phyloP scores from a whole-genome alignment of 2,329 filamentous ascomycete genomes.

The Drechmeria coniospora region DNA sequence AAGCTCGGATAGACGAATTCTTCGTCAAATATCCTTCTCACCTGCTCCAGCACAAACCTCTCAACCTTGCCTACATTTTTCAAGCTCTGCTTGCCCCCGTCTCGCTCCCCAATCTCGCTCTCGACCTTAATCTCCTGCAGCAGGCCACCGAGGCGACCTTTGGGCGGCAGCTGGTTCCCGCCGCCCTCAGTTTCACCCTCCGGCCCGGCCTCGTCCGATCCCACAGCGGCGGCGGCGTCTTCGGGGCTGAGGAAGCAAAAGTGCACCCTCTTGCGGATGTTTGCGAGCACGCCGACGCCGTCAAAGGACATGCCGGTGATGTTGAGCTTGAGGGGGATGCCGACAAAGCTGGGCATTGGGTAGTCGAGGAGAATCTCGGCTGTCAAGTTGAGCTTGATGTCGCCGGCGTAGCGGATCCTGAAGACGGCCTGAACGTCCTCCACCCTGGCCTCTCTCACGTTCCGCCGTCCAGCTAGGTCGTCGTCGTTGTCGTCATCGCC shows the following conservation, averaged over 20 bases:
- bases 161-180: conserved; percentile 14
- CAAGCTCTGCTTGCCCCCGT: conserved; percentile 81
- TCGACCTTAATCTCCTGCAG: conserved; percentile 90
- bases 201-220: conserved; percentile 25
- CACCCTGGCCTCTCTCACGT: conserved; percentile 54
- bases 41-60: conserved; percentile 91
- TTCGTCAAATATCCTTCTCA: conserved; percentile 92
- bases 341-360: conserved; percentile 95
- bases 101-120: conserved; percentile 89
- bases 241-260: conserved; percentile 92
- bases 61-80: conserved; percentile 99
- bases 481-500: conserved; percentile 18
- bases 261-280: conserved; percentile 77
- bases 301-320: conserved; percentile 94
- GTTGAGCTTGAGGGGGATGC: conserved; percentile 84
- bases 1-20: conserved; percentile 98
- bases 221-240: conserved; percentile 64
- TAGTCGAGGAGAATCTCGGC: conserved; percentile 95
- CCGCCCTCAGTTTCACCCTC: conserved; percentile 8
- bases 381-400: conserved; percentile 76
- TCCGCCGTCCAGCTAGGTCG: conserved; percentile 1
- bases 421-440: conserved; percentile 91
- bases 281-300: conserved; percentile 79
- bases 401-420: conserved; percentile 75
- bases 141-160: conserved; percentile 48